A percentile compares a stretch with the other conserved stretches of the same genome.
phyloP scores from a whole-genome alignment of 2,329 filamentous ascomycete species.

The Pestalotiopsis sp. region DNA sequence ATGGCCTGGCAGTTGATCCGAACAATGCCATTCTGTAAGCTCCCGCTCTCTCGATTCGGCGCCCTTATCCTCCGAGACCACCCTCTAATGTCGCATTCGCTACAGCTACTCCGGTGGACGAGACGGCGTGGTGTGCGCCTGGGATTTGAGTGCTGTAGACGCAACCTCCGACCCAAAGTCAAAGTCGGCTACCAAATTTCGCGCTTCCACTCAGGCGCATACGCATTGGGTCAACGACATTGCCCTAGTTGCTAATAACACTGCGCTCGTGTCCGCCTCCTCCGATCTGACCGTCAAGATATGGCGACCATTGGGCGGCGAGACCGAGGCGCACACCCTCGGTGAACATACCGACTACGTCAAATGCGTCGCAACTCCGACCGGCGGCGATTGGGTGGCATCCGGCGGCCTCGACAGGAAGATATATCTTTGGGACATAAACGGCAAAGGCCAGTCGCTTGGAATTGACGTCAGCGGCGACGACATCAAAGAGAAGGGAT shows the following conservation, averaged over 20 bases:
- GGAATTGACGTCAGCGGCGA: conserved; percentile 86
- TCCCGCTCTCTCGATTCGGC: conserved; percentile 11
- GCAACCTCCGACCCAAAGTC: conserved; percentile 38
- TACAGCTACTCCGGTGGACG: conserved; percentile 90
- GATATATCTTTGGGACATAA: conserved; percentile 91
- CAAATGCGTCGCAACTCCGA: conserved; percentile 85
- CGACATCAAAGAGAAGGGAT: conserved; percentile 86
- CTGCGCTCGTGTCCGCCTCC: conserved; percentile 83
- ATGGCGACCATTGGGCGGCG: conserved; percentile 77
- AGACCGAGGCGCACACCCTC: conserved; percentile 75
- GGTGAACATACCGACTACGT: conserved; percentile 96
- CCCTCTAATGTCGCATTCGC: conserved; percentile 19
- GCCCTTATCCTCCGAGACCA: conserved; percentile 3
- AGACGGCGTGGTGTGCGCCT: conserved; percentile 94
- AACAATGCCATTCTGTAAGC: conserved; percentile 84
- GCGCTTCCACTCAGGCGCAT: conserved; percentile 71
- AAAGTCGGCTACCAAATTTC: conserved; percentile 58
- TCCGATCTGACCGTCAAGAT: conserved; percentile 94
- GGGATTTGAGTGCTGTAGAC: conserved; percentile 77
- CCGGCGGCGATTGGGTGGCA: conserved; percentile 78
- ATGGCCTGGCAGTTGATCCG: conserved; percentile 86
- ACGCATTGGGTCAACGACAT: conserved; percentile 98
- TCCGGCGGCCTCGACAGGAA: conserved; percentile 92
- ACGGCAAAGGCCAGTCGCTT: conserved; percentile 81
- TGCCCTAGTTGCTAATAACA: conserved; percentile 75